Conservation (phyloP, 2,329 filamentous ascomycete species). For the Beauveria pseudobassiana region DNA sequence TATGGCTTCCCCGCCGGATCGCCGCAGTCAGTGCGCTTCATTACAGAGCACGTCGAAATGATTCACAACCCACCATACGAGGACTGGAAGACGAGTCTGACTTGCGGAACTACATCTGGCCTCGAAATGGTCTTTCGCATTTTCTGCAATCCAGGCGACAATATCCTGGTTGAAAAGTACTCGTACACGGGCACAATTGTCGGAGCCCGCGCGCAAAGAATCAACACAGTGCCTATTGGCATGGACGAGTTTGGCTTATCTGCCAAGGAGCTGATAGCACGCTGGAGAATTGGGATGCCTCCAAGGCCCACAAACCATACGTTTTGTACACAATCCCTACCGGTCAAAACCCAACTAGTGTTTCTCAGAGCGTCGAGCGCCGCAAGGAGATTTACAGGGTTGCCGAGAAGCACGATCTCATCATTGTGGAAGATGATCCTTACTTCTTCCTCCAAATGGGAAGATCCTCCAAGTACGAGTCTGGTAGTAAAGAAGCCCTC, state of each 20-base stretch:
- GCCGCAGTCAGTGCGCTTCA: slow-evolving; percentile 60
- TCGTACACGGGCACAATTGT: slow-evolving; percentile 44
- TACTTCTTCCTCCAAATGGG: slow-evolving; percentile 76
- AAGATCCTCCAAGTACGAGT: slow-evolving; percentile 13
- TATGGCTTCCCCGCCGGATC: slow-evolving; percentile 69
- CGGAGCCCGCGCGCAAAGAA: slow-evolving; percentile 54
- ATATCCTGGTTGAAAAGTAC: slow-evolving; percentile 61
- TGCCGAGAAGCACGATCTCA: slow-evolving; percentile 69
- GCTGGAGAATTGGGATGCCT: slow-evolving; percentile 55
- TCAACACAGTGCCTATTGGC: slow-evolving; percentile 51
- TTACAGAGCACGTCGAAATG: slow-evolving; percentile 70
- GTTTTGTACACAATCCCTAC: slow-evolving; percentile 54
- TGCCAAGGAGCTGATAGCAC: slow-evolving; percentile 52
- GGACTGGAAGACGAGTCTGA: slow-evolving; percentile 64
- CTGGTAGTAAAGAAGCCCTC: neutral
- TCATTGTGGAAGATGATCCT: slow-evolving; percentile 79
- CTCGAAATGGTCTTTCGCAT: slow-evolving; percentile 62
- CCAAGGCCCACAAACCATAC: slow-evolving; percentile 34
- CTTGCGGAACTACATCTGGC: slow-evolving; percentile 58
- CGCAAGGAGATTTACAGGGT: slow-evolving; percentile 64
- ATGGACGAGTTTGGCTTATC: slow-evolving; percentile 62
- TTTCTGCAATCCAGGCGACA: slow-evolving; percentile 54
- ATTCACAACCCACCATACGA: slow-evolving; percentile 65
- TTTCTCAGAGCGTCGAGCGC: slow-evolving; percentile 59
- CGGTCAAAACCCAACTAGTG: slow-evolving; percentile 78